phyloP scores from a whole-genome alignment of 371 early-diverging fungal species.

The Mucor plumbeus region DNA sequence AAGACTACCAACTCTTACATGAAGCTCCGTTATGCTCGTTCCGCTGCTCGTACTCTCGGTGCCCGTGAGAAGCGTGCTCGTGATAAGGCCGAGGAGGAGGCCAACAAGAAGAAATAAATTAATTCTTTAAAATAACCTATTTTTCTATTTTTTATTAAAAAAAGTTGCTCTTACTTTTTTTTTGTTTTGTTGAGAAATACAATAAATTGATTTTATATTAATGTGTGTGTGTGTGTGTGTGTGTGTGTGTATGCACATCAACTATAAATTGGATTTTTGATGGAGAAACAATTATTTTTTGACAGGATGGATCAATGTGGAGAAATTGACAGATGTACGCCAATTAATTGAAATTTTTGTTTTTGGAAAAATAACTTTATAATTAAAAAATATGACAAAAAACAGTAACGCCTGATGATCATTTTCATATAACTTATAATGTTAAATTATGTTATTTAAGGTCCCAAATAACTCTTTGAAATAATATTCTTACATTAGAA shows the following conservation, averaged over 20 bases:
- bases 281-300: no score
- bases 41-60: constrained; percentile 83
- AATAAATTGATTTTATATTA: neutral
- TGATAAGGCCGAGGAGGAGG: constrained; percentile 86
- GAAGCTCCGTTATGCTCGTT: constrained; percentile 90
- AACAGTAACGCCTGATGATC: neutral
- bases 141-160: constrained; percentile 7
- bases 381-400: no score
- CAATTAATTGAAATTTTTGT: no score
- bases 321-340: no score
- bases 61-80: constrained; percentile 83
- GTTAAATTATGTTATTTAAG: neutral
- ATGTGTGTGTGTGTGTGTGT: neutral
- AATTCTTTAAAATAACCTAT: constrained; percentile 13
- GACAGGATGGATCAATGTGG: no score
- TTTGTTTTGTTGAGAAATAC: neutral
- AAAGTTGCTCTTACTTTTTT: constrained; percentile 5
- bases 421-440: neutral
- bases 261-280: no score
- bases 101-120: constrained; percentile 63
- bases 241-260: no score
- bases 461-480: neutral
- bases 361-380: no score
- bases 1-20: constrained; percentile 82
- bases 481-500: neutral